phyloP scores from a whole-genome alignment of 1,139 yeast species.

The Hanseniaspora gamundiae region DNA sequence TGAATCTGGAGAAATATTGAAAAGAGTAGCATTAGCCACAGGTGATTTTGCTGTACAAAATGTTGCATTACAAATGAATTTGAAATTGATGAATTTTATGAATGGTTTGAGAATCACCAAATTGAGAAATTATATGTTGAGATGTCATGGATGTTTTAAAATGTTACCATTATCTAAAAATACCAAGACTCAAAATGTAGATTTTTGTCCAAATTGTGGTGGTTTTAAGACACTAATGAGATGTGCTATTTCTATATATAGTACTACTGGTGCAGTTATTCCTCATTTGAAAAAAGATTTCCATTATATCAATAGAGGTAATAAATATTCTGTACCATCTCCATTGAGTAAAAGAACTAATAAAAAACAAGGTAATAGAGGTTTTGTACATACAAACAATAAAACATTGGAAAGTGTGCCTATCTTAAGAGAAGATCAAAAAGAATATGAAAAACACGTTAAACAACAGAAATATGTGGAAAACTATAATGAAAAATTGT shows the following conservation, averaged over 20 bases:
- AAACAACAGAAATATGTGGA: constrained; percentile 84
- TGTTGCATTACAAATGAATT: constrained; percentile 82
- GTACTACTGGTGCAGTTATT: constrained; percentile 65
- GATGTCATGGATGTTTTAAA: constrained; percentile 95
- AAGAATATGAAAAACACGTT: constrained; percentile 78
- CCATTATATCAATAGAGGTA: constrained; percentile 90
- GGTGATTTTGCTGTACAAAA: constrained; percentile 98
- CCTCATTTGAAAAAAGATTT: constrained; percentile 89
- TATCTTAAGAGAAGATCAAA: constrained; percentile 81
- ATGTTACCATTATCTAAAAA: constrained; percentile 53
- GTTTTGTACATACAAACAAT: constrained; percentile 55
- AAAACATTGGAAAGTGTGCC: constrained; percentile 31
- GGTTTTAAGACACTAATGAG: constrained; percentile 85
- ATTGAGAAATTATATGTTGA: constrained; percentile 81
- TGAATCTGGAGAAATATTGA: neutral
- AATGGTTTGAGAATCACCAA: constrained; percentile 78
- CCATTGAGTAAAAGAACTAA: constrained; percentile 57
- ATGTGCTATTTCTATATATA: constrained; percentile 80
- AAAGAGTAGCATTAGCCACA: constrained; percentile 65
- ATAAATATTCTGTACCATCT: constrained; percentile 61
- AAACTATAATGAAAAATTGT: constrained; percentile 70
- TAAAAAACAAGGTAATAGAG: constrained; percentile 57
- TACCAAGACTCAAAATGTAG: constrained; percentile 22
- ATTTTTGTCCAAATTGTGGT: constrained; percentile 85
- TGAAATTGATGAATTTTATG: constrained; percentile 72